A percentile compares a stretch with the other conserved stretches of the same genome.
Conservation (phyloP, 2,329 filamentous ascomycete species). For the Aspergillus luchuensis region DNA sequence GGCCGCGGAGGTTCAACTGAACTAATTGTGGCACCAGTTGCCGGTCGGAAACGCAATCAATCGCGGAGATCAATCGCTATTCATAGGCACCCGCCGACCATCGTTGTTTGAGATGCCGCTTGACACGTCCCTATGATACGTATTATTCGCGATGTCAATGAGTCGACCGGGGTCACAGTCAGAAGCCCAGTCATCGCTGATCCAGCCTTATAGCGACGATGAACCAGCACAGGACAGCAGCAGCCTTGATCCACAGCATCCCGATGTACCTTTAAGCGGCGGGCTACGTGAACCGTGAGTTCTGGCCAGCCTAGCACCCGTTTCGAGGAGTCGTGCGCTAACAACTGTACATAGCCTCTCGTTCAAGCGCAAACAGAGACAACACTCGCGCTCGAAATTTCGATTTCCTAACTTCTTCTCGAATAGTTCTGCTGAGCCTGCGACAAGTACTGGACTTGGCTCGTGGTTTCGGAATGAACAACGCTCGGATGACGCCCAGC, state of each 20-base stretch:
- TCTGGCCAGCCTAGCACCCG: not conserved
- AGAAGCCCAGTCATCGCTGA: constrained; percentile 19
- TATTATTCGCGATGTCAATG: constrained; percentile 32
- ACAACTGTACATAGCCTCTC: constrained; percentile 34
- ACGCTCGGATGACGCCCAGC: constrained; percentile 29
- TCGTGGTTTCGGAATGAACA: constrained; percentile 32
- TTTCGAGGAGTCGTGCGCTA: constrained; percentile 5
- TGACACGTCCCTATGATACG: constrained; percentile 13
- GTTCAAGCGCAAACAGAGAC: constrained; percentile 49
- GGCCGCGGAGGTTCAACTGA: constrained; percentile 28
- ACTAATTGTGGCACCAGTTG: constrained; percentile 13
- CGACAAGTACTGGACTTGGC: constrained; percentile 22
- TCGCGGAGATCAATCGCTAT: not conserved
- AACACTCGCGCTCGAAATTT: constrained; percentile 36
- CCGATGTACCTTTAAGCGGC: constrained; percentile 33
- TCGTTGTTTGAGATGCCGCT: constrained; percentile 17
- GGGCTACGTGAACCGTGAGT: constrained; percentile 40
- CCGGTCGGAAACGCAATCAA: constrained; percentile 7
- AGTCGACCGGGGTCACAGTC: constrained; percentile 24
- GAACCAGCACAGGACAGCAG: constrained; percentile 25
- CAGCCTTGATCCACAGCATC: not conserved
- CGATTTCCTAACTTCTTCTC: constrained; percentile 44
- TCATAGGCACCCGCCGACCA: constrained; percentile 14
- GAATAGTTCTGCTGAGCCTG: constrained; percentile 29
- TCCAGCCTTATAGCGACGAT: constrained; percentile 15